Evolutionary conservation across 2,329 filamentous ascomycete species (phyloP).

Genomic region (Ceratocystis eucalypticola): DNA sequence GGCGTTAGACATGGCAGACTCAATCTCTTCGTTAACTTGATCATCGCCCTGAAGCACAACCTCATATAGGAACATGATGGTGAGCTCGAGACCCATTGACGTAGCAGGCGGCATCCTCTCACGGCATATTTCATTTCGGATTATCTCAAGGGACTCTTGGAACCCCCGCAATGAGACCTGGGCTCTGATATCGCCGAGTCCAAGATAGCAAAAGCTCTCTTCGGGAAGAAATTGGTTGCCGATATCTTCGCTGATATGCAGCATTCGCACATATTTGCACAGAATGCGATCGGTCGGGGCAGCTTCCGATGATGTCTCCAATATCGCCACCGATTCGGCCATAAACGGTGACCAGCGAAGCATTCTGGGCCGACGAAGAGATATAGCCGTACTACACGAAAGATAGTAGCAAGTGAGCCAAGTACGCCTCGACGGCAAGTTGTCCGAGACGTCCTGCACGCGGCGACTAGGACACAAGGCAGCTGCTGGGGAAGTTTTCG

Average conservation of each 20-base stretch:
- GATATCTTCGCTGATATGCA: conserved; percentile 54
- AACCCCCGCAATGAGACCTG: conserved; percentile 53
- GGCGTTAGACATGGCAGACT: not conserved
- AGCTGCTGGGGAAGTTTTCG: not conserved
- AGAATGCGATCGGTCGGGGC: conserved; percentile 44
- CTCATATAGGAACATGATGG: conserved; percentile 65
- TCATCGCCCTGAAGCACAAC: conserved; percentile 53
- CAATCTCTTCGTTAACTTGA: conserved; percentile 32
- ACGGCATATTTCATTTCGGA: conserved; percentile 39
- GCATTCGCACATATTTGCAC: conserved; percentile 45
- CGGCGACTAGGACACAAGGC: conserved; percentile 21
- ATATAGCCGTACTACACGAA: conserved; percentile 46
- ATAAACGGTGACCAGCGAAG: conserved; percentile 48
- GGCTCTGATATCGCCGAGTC: conserved; percentile 48
- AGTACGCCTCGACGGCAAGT: conserved; percentile 33
- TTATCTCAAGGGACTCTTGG: conserved; percentile 49
- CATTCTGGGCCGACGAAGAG: conserved; percentile 46
- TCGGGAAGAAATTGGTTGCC: conserved; percentile 53
- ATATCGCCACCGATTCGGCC: conserved; percentile 43
- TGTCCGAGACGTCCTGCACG: conserved; percentile 21
- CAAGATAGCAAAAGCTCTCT: conserved; percentile 41
- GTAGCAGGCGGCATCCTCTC: conserved; percentile 44
- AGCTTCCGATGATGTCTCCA: conserved; percentile 41
- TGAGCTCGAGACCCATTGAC: conserved; percentile 47
- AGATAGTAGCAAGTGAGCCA: conserved; percentile 49